phyloP scores from a whole-genome alignment of 1,284 basidiomycete genomes.

The Sporisorium sorghi region DNA sequence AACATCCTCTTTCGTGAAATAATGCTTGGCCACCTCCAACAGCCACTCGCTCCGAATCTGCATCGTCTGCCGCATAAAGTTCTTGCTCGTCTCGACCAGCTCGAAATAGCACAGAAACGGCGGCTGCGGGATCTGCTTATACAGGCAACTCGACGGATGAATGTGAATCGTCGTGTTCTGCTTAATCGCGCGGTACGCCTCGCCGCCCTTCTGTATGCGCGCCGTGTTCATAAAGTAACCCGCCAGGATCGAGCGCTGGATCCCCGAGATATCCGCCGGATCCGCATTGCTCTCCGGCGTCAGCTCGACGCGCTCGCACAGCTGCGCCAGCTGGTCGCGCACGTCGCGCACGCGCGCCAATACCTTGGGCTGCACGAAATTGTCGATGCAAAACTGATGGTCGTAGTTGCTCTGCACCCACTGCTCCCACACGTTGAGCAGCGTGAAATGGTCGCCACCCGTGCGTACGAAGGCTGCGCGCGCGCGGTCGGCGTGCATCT shows the following conservation, averaged over 20 bases:
- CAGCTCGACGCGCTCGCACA: slow-evolving; percentile 97
- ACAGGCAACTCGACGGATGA: slow-evolving; percentile 92
- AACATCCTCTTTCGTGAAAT: slow-evolving; percentile 58
- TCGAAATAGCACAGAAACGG: slow-evolving; percentile 91
- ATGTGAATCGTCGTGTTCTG: slow-evolving; percentile 90
- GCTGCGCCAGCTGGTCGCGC: slow-evolving; percentile 87
- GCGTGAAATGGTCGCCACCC: slow-evolving; percentile 97
- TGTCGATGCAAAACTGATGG: slow-evolving; percentile 72
- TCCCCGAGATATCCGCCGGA: slow-evolving; percentile 86
- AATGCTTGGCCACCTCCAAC: slow-evolving; percentile 75
- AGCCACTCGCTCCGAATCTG: slow-evolving; percentile 95
- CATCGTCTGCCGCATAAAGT: slow-evolving; percentile 86
- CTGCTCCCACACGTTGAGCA: slow-evolving; percentile 97
- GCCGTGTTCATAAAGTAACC: slow-evolving; percentile 95
- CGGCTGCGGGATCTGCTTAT: slow-evolving; percentile 93
- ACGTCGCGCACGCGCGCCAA: slow-evolving; percentile 94
- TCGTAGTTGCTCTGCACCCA: slow-evolving; percentile 98
- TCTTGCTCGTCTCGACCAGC: slow-evolving; percentile 75
- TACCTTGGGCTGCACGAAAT: slow-evolving; percentile 97
- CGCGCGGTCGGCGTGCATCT: slow-evolving; percentile 80
- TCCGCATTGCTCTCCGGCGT: slow-evolving; percentile 88
- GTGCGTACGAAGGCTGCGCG: slow-evolving; percentile 89
- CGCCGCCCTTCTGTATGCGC: slow-evolving; percentile 61
- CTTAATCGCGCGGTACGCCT: slow-evolving; percentile 85
- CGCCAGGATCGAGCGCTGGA: slow-evolving; percentile 93